A percentile compares a stretch with the other conserved stretches of the same genome.
These are phyloP conservation scores for Cordyceps farinosa DNA, from an alignment of 2,329 filamentous ascomycete genomes.

Conservation along the genomic window DNA sequence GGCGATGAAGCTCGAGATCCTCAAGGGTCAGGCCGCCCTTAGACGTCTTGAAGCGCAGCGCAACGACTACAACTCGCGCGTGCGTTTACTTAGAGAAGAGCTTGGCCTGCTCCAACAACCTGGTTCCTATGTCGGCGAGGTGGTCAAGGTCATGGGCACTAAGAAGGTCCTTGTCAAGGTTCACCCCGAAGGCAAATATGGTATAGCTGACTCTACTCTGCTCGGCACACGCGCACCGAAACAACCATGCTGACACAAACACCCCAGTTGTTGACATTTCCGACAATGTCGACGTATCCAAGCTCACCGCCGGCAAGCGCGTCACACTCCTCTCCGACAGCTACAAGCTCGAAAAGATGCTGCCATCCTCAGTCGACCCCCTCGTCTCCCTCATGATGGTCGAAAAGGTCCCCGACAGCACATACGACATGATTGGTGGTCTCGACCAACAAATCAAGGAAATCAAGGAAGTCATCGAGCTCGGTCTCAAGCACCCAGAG, in stretches of 20 bases:
- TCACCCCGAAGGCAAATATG: slow-evolving; percentile 99
- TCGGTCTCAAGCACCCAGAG: slow-evolving; percentile 96
- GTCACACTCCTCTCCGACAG: slow-evolving; percentile 95
- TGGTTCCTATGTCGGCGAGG: slow-evolving; percentile 96
- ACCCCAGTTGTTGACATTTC: slow-evolving; percentile 84
- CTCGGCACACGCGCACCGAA: neutral
- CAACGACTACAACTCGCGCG: slow-evolving; percentile 98
- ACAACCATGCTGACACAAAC: slow-evolving; percentile 12
- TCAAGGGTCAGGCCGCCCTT: slow-evolving; percentile 94
- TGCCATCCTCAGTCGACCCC: slow-evolving; percentile 95
- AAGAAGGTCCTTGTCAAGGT: slow-evolving; percentile 99
- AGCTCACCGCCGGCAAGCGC: slow-evolving; percentile 95
- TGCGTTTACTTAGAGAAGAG: slow-evolving; percentile 91
- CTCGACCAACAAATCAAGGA: slow-evolving; percentile 99
- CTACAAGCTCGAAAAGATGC: slow-evolving; percentile 98
- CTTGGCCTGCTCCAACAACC: slow-evolving; percentile 93
- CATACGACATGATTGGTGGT: slow-evolving; percentile 99
- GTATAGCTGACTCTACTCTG: slow-evolving; percentile 47
- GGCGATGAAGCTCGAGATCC: slow-evolving; percentile 99
- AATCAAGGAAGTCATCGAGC: slow-evolving; percentile 99
- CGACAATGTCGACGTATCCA: slow-evolving; percentile 88
- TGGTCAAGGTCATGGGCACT: slow-evolving; percentile 99
- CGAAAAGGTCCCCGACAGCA: slow-evolving; percentile 98
- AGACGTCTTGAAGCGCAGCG: slow-evolving; percentile 94
- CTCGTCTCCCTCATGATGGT: slow-evolving; percentile 99